These are phyloP conservation scores for Brassica juncea DNA, from an alignment of 345 rosid species.

Conservation along the genomic window DNA sequence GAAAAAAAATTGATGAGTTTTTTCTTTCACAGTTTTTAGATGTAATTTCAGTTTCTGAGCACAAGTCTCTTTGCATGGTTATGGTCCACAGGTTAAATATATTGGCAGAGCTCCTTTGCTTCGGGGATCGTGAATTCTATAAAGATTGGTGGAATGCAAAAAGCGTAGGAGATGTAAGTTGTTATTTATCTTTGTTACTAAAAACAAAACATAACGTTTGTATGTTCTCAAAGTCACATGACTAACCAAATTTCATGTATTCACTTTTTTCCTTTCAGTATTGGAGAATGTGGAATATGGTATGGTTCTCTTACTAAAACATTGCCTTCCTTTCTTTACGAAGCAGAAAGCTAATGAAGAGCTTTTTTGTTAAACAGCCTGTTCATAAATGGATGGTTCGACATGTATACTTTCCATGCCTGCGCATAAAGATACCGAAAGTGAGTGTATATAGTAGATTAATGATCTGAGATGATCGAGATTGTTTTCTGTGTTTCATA, in stretches of 20 bases:
- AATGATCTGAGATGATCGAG: conserved; percentile 47
- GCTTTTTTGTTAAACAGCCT: conserved; percentile 62
- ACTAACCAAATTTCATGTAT: conserved; percentile 16
- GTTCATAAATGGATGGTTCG: conserved; percentile 99
- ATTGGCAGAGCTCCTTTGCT: conserved; percentile 89
- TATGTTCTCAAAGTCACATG: neutral
- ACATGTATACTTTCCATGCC: conserved; percentile 89
- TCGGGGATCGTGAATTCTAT: conserved; percentile 98
- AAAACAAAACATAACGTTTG: neutral
- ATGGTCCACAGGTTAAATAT: conserved; percentile 77
- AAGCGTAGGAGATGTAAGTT: conserved; percentile 85
- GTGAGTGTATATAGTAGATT: conserved; percentile 43
- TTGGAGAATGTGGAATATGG: conserved; percentile 99
- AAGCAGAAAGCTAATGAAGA: neutral
- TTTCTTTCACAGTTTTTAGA: neutral
- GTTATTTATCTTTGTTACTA: neutral
- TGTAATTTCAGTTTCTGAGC: conserved; percentile 18
- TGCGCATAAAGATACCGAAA: conserved; percentile 75
- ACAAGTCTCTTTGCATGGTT: conserved; percentile 8
- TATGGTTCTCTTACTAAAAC: conserved; percentile 48
- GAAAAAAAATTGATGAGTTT: neutral
- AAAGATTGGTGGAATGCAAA: conserved; percentile 99
- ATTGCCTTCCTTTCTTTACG: neutral
- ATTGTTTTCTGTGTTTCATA: conserved; percentile 33
- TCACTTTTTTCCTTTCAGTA: conserved; percentile 61